phyloP scores from a whole-genome alignment of 805 yeast genomes.

The Cyberlindnera euphorbiae region DNA sequence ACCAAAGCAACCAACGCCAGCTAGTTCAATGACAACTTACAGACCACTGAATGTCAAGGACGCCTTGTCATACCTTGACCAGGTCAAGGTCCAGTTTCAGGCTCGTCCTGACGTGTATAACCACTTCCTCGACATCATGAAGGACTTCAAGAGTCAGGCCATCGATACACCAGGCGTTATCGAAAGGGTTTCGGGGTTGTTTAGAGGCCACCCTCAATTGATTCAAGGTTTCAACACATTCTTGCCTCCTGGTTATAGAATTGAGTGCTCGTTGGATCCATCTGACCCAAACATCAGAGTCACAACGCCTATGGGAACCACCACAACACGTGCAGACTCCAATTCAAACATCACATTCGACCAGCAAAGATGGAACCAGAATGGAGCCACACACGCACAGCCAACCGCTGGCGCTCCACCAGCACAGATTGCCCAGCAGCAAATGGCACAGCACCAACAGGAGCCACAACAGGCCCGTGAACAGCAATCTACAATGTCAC shows the following conservation, averaged over 20 bases:
- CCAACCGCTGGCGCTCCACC: slow-evolving; percentile 17
- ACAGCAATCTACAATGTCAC: slow-evolving; percentile 26
- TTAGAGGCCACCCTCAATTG: slow-evolving; percentile 87
- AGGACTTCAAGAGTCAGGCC: slow-evolving; percentile 93
- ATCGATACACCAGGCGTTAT: slow-evolving; percentile 99
- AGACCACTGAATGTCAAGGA: slow-evolving; percentile 92
- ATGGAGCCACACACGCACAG: slow-evolving; percentile 6
- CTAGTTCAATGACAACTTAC: slow-evolving; percentile 31
- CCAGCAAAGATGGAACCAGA: slow-evolving; percentile 15
- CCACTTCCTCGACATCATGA: slow-evolving; percentile 95
- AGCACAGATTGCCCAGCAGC: slow-evolving; percentile 16
- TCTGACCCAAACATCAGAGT: slow-evolving; percentile 88
- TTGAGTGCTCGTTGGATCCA: slow-evolving; percentile 87
- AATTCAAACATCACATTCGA: slow-evolving; percentile 17
- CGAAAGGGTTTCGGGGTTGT: slow-evolving; percentile 86
- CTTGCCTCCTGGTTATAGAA: slow-evolving; percentile 92
- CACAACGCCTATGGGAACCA: slow-evolving; percentile 91
- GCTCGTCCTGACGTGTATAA: slow-evolving; percentile 94
- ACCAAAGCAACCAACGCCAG: slow-evolving; percentile 10
- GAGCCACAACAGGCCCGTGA: slow-evolving; percentile 13
- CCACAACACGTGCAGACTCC: slow-evolving; percentile 40
- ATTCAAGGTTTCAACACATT: slow-evolving; percentile 98
- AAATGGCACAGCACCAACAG: slow-evolving; percentile 8
- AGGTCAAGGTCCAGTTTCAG: slow-evolving; percentile 88
- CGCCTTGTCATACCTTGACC: slow-evolving; percentile 92